Percentiles rank a stretch among this genome's conserved stretches.
Conservation (phyloP, 2,329 filamentous ascomycete genomes). For the Colletotrichum chlorophyti region DNA sequence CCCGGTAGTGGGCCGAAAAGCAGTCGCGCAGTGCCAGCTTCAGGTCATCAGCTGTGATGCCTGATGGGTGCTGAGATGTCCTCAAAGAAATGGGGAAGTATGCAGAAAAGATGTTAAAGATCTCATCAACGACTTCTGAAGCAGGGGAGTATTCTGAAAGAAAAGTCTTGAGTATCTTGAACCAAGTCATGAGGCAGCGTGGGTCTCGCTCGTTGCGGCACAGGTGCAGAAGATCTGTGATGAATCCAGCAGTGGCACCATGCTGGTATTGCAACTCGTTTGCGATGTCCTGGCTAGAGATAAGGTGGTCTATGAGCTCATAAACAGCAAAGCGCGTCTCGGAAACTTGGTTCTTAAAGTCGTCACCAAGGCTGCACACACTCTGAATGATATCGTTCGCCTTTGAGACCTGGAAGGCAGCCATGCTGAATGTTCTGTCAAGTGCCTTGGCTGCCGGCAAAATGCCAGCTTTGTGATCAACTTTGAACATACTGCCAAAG, state of each 20-base stretch:
- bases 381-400: constrained; percentile 57
- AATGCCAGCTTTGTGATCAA: constrained; percentile 66
- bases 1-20: constrained; percentile 56
- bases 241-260: constrained; percentile 52
- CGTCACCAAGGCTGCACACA: constrained; percentile 59
- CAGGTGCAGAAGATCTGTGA: constrained; percentile 55
- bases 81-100: constrained; percentile 68
- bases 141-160: constrained; percentile 53
- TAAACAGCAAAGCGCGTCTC: constrained; percentile 61
- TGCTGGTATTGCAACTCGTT: constrained; percentile 53
- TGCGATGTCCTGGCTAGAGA: constrained; percentile 49
- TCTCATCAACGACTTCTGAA: constrained; percentile 52
- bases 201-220: constrained; percentile 64
- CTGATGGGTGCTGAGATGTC: constrained; percentile 53
- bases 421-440: constrained; percentile 56
- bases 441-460: constrained; percentile 60
- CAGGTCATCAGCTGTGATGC: constrained; percentile 62
- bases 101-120: constrained; percentile 63
- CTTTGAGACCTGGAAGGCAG: constrained; percentile 55
- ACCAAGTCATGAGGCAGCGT: constrained; percentile 63
- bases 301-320: constrained; percentile 51
- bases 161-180: constrained; percentile 54
- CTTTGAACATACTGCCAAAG: constrained; percentile 65
- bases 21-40: constrained; percentile 60
- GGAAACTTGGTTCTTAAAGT: constrained; percentile 60